Evolutionary conservation across 23 red algal genomes (phyloP).

Genomic region (Agarophyton chilense): DNA sequence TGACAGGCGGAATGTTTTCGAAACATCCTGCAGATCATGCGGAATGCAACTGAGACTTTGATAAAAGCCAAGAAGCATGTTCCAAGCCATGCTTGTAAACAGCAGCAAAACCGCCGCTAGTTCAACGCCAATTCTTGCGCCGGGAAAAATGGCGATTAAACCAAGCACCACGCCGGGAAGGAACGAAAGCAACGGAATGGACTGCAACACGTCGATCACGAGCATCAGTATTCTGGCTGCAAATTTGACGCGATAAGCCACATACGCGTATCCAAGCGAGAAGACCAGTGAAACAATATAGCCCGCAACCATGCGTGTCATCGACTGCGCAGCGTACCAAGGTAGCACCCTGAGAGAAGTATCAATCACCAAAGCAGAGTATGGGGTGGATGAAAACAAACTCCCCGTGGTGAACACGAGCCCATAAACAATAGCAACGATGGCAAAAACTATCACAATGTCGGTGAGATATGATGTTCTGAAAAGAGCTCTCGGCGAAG

Average conservation of each 20-base stretch:
- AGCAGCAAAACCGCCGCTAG: slow-evolving; percentile 95
- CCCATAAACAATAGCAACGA: slow-evolving; percentile 66
- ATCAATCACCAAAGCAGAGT: slow-evolving; percentile 47
- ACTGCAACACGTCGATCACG: slow-evolving; percentile 93
- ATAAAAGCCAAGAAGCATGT: slow-evolving; percentile 98
- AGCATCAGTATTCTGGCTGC: slow-evolving; percentile 93
- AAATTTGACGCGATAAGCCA: slow-evolving; percentile 88
- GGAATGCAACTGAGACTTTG: slow-evolving; percentile 92
- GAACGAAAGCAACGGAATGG: slow-evolving; percentile 96
- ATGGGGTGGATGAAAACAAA: slow-evolving; percentile 66
- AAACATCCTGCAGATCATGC: slow-evolving; percentile 84
- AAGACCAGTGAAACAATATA: slow-evolving; percentile 93
- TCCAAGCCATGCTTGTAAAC: slow-evolving; percentile 99
- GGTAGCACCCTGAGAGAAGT: slow-evolving; percentile 75
- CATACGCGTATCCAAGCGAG: slow-evolving; percentile 90
- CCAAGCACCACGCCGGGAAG: slow-evolving; percentile 92
- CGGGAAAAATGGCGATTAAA: slow-evolving; percentile 94
- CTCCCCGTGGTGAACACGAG: slow-evolving; percentile 62
- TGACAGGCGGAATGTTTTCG: slow-evolving; percentile 82
- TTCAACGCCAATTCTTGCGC: slow-evolving; percentile 88
- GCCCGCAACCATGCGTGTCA: slow-evolving; percentile 81
- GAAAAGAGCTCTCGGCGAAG: slow-evolving; percentile 22
- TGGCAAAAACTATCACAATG: slow-evolving; percentile 47
- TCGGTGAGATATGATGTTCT: slow-evolving; percentile 36
- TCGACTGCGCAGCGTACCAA: slow-evolving; percentile 81